Base-by-base conservation (phyloP, 805 yeast species). In the Millerozyma acaciae region DNA sequence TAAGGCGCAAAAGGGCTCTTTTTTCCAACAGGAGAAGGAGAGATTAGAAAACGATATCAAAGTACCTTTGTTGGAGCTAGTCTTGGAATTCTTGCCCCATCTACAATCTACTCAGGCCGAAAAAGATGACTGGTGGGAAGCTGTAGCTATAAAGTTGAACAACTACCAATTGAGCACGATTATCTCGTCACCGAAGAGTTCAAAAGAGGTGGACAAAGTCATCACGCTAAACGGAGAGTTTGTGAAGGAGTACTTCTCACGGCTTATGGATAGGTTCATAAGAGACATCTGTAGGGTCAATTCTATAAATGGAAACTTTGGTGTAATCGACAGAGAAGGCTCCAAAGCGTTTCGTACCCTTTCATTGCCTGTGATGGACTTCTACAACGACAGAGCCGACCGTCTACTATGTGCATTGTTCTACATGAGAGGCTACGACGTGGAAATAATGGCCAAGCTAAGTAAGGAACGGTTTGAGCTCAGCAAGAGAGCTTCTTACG, bases 71-170 rank as follows among this genome's bases (percentile, higher is more conserved):
- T 38, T 60, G 6, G 57, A 55, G 28, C 37, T 45, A 16, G 62
- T 59, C 1, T 37, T 60, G 9, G 48, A 43, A 27, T 39, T 51
- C 18, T 43, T 60, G 16, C 66, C 66, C 6, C 65, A 60, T 42
- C 40, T 59, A 10, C 66, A 60, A 40, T 17, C 45, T 8, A 55
- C 50, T 1, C 37, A 32, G 12, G 26, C 35, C 19, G 48, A 48
- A 23, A 47, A 45, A 32, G 57, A 56, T 20, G 57, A 57, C 35
- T 33, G 45, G 1, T 60, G 66, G 66, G 66, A 59, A 41, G 38
- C 55, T 3, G 43, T 60, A 12, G 65, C 66, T n/a, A 59, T 59
- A 16, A 54, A 54, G 26, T 38, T 60, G 15, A 56, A 49, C 36
- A 51, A 42, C 21, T 28, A 37, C 21, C 45, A 45, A 13, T 51